phyloP scores from a whole-genome alignment of 1,139 yeast genomes.

The Diutina pseudorugosa region DNA sequence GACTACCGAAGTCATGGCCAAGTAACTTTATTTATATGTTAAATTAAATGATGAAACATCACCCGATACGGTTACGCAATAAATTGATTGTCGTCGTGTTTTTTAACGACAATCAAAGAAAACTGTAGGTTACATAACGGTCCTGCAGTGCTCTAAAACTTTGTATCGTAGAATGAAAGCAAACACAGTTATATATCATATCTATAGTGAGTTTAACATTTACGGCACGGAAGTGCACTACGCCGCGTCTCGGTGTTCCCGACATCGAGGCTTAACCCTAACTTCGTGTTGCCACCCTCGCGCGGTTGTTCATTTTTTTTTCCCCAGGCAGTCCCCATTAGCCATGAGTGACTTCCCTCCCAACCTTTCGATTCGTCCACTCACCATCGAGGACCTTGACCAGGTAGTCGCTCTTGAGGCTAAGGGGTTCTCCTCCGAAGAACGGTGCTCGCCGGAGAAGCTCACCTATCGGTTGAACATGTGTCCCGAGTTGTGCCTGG shows the following conservation, averaged over 20 bases:
- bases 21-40: slow-evolving; percentile 8
- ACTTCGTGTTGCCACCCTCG: not conserved
- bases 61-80: not conserved
- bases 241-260: not conserved
- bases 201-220: not conserved
- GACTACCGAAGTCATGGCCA: slow-evolving; percentile 14
- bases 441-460: slow-evolving; percentile 54
- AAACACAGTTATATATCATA: not conserved
- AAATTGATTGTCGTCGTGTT: not conserved
- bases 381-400: slow-evolving; percentile 56
- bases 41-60: slow-evolving; percentile 5
- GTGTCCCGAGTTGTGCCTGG: slow-evolving; percentile 88
- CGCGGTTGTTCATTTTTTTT: not conserved
- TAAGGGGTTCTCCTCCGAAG: slow-evolving; percentile 56
- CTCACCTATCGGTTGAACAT: slow-evolving; percentile 57
- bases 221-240: not conserved
- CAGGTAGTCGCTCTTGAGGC: slow-evolving; percentile 51
- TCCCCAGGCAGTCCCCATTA: not conserved
- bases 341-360: slow-evolving; percentile 25
- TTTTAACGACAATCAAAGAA: not conserved
- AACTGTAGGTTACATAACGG: not conserved
- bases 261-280: slow-evolving; percentile 1
- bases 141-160: not conserved
- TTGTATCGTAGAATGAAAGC: not conserved
- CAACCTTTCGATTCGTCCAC: slow-evolving; percentile 72